Conservation (phyloP, 768 basidiomycete species). For the Suillus variegatus region DNA sequence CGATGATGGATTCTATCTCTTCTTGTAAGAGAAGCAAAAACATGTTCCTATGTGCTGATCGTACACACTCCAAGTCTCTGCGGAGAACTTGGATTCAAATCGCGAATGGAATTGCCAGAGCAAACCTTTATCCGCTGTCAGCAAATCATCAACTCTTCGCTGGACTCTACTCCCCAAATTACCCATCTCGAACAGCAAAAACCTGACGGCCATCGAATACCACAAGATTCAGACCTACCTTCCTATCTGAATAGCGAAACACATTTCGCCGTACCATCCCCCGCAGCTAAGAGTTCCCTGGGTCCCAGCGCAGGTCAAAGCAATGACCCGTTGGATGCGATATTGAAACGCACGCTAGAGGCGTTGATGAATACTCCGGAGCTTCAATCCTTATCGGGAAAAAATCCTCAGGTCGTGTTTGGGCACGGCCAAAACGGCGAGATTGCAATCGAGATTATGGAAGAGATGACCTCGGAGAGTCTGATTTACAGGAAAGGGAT, state of each 20-base stretch:
- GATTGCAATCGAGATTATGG: constrained; percentile 45
- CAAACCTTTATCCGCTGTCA: constrained; percentile 79
- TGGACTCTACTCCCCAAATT: constrained; percentile 18
- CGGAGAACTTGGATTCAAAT: constrained; percentile 89
- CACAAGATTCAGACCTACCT: constrained; percentile 59
- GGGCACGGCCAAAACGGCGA: constrained; percentile 44
- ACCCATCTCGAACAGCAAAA: constrained; percentile 32
- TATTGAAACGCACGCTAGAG: constrained; percentile 32
- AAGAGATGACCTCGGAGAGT: constrained; percentile 36
- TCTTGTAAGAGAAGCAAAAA: constrained; percentile 91
- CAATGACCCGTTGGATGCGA: constrained; percentile 20
- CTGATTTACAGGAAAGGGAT: constrained; percentile 28
- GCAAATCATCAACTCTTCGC: constrained; percentile 52
- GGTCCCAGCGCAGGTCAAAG: constrained; percentile 19
- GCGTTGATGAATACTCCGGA: constrained; percentile 33
- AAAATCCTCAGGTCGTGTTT: constrained; percentile 40
- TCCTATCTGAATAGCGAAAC: constrained; percentile 51
- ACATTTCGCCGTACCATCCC: constrained; percentile 44
- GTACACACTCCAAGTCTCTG: constrained; percentile 95
- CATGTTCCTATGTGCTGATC: constrained; percentile 91
- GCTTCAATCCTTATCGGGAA: constrained; percentile 27
- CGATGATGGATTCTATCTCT: constrained; percentile 85
- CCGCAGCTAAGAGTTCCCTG: constrained; percentile 20
- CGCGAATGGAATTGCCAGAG: constrained; percentile 61
- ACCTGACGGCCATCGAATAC: constrained; percentile 28